Conservation (phyloP, 2,329 filamentous ascomycete species). For the Immersiporthe knoxdaviesiana region DNA sequence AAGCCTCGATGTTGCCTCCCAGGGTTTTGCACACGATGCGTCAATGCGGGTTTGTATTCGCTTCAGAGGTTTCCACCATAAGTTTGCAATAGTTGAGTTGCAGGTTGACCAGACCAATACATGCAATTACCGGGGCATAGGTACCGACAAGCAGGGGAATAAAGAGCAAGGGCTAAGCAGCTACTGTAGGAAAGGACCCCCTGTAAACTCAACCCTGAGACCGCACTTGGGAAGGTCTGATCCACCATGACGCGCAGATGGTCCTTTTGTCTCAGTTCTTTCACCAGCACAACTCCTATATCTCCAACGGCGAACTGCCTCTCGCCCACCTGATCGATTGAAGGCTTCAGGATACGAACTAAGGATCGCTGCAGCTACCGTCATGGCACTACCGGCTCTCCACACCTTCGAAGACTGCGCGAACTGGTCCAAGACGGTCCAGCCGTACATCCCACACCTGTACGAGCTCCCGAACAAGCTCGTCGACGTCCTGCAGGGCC, state of each 20-base stretch:
- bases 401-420: slow-evolving; percentile 73
- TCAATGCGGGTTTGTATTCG: not conserved
- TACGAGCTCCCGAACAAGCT: slow-evolving; percentile 69
- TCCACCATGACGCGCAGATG: slow-evolving; percentile 30
- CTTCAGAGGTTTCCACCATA: not conserved
- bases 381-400: slow-evolving; percentile 78
- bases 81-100: not conserved
- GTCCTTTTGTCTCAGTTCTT: not conserved
- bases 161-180: not conserved
- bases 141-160: not conserved
- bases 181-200: not conserved
- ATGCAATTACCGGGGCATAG: slow-evolving; percentile 15
- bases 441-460: slow-evolving; percentile 74
- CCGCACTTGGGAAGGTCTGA: not conserved
- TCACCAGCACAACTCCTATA: not conserved
- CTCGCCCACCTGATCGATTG: too few relatives aligned
- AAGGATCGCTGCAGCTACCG: slow-evolving; percentile 13
- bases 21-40: not conserved
- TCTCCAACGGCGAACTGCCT: not conserved
- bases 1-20: not conserved
- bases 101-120: too few relatives aligned
- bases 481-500: slow-evolving; percentile 61
- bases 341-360: not conserved
- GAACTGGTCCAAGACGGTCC: slow-evolving; percentile 73
- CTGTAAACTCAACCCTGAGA: not conserved